Base-by-base conservation (phyloP, 371 early-diverging fungal species). In the Paraphysoderma sedebokerense region DNA sequence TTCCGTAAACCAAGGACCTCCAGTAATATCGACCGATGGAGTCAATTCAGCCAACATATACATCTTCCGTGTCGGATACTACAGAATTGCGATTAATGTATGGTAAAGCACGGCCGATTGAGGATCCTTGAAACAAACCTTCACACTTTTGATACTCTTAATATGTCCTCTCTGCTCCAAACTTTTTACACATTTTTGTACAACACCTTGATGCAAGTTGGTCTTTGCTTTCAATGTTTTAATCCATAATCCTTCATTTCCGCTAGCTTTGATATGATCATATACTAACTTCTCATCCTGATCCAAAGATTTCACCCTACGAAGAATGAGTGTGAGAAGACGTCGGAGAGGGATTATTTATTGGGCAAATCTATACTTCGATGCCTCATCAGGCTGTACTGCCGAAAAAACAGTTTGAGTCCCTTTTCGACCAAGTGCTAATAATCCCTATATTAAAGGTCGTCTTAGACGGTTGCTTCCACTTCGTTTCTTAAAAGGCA, bases 1-100 rank as follows among this genome's bases (percentile, higher is more conserved):
- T 63, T 97, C 95, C 1, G 85, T 89, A 60, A 85, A 98, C 92
- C 95, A 98, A 20, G 87, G 81, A 17, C 98, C 97, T 54, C 98
- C 98, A 22, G 95, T 92, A 9, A 98, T 71, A 53, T 95, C 95
- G 27, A 77, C 79, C 11, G 92, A 88, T 3, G 98, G 96, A 1
- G 76, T 74, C 36, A 87, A 42, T 47, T 91, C 84, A 47, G 66
- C 82, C 20, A 97, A 68, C 88, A 98, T 92, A 63, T 96, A 98
- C 22, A 89, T 70, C 52, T 93, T 95, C 49, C 85, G 77, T 13
- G 87, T 85, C 1, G 91, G 84, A 56, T 70, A 71, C 79, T 80
- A 53, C 12, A 26, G n/a, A 29, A 26, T 11, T 24, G 7, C 6
- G 9, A 44, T n/a, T n/a, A n/a, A n/a, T n/a, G n/a, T n/a, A n/a